Base-by-base conservation (phyloP, 2,329 filamentous ascomycete species). In the Ilyonectria mors-panacis region DNA sequence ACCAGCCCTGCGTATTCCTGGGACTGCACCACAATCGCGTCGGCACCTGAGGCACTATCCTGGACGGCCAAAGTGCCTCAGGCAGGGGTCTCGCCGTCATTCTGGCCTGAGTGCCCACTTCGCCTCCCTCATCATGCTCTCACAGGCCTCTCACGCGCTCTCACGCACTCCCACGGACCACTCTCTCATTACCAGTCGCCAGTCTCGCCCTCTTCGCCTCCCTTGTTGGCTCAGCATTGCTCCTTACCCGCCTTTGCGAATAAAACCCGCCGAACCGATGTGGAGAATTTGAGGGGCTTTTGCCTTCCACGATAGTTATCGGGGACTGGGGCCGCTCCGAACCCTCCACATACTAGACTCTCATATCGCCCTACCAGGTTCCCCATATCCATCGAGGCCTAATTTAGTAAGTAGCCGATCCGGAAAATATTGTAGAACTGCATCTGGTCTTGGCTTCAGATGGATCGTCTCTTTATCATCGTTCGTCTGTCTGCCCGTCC, bases 11-110 rank as follows among this genome's bases (percentile, higher is more conserved):
- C 74, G 74, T 74, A 76, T 47, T 66, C 45, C 28, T 59, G 50
- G 53, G 71, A 68, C 63, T 51, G 62, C 19, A 30, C 45, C n/a
- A 47, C 33, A n/a, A 45, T 30, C 12, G 21, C 26, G 26, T 56
- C 21, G 58, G 66, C 50, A 63, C 70, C 70, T 74, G 69, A 74
- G 72, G 73, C 70, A 75, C 23, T 53, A 70, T 50, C 19, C 51
- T 19, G 10, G 39, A 53, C 30, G n/a, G 42, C 45, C n/a, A 17
- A 6, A 3, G 8, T 76, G 78, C 78, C 79, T 80, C 59, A 80
- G 79, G 79, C 79, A 76, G 2, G 28, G 30, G 23, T 54, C 6
- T 45, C n/a, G 26, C 66, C 56, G 47, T 70, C 71, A 70, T 69
- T 63, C 53, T 73, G 69, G 69, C 35, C 63, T 65, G 61, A 74